These are phyloP conservation scores for Cyclotella baltica DNA, from an alignment of 108 stramenopile species.

Conservation along the genomic window DNA sequence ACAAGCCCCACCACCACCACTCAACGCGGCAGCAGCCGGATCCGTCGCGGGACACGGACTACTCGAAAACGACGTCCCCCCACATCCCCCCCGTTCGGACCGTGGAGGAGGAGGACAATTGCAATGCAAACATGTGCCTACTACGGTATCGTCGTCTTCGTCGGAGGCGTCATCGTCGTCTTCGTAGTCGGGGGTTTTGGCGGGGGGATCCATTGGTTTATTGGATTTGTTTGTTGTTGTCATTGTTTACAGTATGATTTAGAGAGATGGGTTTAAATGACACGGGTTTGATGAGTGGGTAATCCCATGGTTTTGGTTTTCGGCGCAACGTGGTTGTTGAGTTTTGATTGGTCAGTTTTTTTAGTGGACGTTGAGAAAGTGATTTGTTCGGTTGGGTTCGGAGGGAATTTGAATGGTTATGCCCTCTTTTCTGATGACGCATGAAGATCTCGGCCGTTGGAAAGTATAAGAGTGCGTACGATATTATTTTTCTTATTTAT, in stretches of 20 bases:
- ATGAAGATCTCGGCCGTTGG: too few relatives aligned
- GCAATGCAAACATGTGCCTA: conserved; percentile 56
- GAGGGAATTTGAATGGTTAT: too few relatives aligned
- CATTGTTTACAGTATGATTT: not conserved
- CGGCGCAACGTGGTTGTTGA: too few relatives aligned
- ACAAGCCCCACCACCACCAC: conserved; percentile 11
- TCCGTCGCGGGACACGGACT: conserved; percentile 39
- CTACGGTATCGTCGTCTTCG: conserved; percentile 58
- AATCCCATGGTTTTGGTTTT: too few relatives aligned
- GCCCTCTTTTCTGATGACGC: too few relatives aligned
- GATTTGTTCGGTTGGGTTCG: too few relatives aligned
- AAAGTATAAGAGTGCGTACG: too few relatives aligned
- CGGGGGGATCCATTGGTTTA: conserved; percentile 6
- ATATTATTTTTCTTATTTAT: too few relatives aligned
- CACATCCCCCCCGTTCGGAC: conserved; percentile 50
- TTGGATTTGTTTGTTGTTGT: not conserved
- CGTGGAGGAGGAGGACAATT: conserved; percentile 51
- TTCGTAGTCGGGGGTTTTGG: conserved; percentile 33
- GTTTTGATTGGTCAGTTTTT: too few relatives aligned
- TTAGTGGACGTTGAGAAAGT: too few relatives aligned
- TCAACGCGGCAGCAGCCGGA: conserved; percentile 31
- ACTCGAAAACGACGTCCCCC: conserved; percentile 1
- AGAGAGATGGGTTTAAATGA: not conserved
- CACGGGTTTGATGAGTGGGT: too few relatives aligned
- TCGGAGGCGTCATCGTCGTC: conserved; percentile 37